Conservation (phyloP, 352 stramenopile species). For the Globisporangium nodosum region DNA sequence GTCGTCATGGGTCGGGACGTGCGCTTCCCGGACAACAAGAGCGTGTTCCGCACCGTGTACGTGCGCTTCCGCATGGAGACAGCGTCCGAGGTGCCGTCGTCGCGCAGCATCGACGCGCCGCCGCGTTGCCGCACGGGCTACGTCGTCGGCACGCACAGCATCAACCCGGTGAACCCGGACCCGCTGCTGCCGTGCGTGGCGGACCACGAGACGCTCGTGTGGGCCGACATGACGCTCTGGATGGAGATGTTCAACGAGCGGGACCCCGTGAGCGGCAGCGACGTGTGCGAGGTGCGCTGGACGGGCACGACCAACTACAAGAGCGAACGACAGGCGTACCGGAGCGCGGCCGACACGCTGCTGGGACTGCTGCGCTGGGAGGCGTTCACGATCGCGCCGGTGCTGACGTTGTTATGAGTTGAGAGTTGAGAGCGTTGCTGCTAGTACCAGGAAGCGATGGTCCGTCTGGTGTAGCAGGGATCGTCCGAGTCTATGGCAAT, state of each 20-base stretch:
- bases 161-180: conserved; percentile 13
- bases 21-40: conserved; percentile 23
- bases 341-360: conserved; percentile 42
- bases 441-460: background rate
- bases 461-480: too few species aligned
- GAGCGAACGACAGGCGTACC: conserved; percentile 32
- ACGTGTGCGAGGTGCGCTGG: conserved; percentile 42
- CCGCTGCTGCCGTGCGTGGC: conserved; percentile 1
- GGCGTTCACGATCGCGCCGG: conserved; percentile 33
- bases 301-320: conserved; percentile 47
- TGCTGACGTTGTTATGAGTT: conserved; percentile 5
- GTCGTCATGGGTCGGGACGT: conserved; percentile 45
- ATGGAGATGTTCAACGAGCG: conserved; percentile 37
- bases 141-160: conserved; percentile 39
- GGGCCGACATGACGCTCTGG: conserved; percentile 34
- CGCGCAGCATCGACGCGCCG: conserved; percentile 8
- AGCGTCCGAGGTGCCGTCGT: conserved; percentile 13
- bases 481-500: background rate
- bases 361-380: conserved; percentile 46
- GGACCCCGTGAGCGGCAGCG: conserved; percentile 23
- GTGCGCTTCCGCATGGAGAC: conserved; percentile 42
- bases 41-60: conserved; percentile 42
- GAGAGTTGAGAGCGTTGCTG: background rate
- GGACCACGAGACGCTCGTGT: conserved; percentile 24
- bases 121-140: conserved; percentile 31